Conservation (phyloP, 331 rosid genomes). For the Pyrus hybrid region DNA sequence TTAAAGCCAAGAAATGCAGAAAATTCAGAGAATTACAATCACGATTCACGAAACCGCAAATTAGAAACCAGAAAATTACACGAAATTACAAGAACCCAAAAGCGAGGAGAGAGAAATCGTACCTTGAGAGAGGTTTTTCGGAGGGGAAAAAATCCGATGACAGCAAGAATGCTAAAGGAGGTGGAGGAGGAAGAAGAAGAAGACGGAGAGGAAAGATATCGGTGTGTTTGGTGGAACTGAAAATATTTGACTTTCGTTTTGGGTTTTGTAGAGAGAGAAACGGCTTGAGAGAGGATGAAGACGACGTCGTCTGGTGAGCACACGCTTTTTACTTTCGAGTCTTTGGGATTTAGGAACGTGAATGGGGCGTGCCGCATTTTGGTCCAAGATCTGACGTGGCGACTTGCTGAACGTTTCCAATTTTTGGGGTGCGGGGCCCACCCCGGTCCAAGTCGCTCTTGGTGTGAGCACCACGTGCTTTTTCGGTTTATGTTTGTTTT, state of each 20-base stretch:
- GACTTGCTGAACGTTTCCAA: background rate
- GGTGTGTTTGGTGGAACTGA: conserved; percentile 15
- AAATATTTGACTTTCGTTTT: background rate
- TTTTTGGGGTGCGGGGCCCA: background rate
- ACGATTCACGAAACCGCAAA: background rate
- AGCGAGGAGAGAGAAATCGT: background rate
- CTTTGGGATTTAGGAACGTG: background rate
- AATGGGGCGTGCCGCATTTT: background rate
- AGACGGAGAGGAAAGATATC: background rate
- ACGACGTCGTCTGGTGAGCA: conserved; percentile 24
- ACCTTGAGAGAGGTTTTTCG: conserved; percentile 12
- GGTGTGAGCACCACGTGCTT: background rate
- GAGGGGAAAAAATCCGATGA: background rate
- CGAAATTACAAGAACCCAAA: background rate
- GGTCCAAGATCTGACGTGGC: background rate
- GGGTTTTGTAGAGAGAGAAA: background rate
- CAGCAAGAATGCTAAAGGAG: background rate
- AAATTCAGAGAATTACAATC: background rate
- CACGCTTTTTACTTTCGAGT: conserved; percentile 12
- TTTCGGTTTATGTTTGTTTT: background rate
- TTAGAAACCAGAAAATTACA: background rate
- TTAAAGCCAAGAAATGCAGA: background rate
- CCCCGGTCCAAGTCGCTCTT: background rate
- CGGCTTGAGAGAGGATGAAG: background rate
- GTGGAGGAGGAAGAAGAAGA: conserved; percentile 2